Evolutionary conservation across 352 stramenopile genomes (phyloP).

Genomic region (Pythium rishiriense): DNA sequence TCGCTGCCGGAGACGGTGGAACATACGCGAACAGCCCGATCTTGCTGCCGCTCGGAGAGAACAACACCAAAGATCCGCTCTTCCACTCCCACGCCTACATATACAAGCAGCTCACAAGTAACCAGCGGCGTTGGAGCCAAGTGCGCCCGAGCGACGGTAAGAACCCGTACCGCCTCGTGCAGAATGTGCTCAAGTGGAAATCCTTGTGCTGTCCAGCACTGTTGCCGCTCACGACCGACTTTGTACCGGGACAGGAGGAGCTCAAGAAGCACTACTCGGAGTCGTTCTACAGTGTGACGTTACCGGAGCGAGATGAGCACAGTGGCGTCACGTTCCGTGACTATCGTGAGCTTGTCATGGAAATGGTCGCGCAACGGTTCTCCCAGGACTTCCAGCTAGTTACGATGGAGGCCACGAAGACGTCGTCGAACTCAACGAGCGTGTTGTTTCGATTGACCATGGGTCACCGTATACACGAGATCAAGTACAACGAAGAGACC

Average conservation of each 20-base stretch:
- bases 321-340: conserved; percentile 66
- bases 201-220: conserved; percentile 95
- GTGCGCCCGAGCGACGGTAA: conserved; percentile 73
- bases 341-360: conserved; percentile 78
- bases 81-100: conserved; percentile 79
- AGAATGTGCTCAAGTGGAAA: conserved; percentile 96
- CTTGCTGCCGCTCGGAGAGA: conserved; percentile 42
- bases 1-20: conserved; percentile 36
- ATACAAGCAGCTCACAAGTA: conserved; percentile 86
- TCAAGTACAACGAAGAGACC: conserved; percentile 84
- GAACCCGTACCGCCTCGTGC: conserved; percentile 48
- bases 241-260: conserved; percentile 77
- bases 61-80: conserved; percentile 57
- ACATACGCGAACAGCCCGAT: conserved; percentile 63
- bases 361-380: conserved; percentile 85
- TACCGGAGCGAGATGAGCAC: conserved; percentile 68
- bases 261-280: conserved; percentile 81
- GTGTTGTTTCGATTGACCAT: conserved; percentile 78
- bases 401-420: conserved; percentile 43
- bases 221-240: conserved; percentile 91
- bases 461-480: conserved; percentile 87
- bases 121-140: conserved; percentile 97
- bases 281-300: conserved; percentile 85
- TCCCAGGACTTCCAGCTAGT: conserved; percentile 90
- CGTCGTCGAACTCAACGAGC: conserved; percentile 13